Conservation (phyloP, 2,329 filamentous ascomycete genomes). For the Colletotrichum chrysophilum region DNA sequence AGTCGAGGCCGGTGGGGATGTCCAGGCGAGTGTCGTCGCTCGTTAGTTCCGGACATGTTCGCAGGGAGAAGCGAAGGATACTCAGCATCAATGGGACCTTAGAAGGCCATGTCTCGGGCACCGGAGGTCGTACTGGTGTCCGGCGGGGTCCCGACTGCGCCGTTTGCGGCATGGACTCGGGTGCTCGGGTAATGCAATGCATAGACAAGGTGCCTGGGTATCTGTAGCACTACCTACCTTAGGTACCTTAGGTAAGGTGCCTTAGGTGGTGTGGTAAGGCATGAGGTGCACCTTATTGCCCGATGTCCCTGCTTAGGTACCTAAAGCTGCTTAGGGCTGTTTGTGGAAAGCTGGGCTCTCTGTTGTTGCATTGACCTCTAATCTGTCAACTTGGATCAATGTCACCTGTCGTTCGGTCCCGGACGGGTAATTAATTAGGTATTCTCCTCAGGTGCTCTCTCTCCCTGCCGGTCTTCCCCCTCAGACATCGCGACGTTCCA, state of each 20-base stretch:
- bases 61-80: neutral
- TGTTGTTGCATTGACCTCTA: neutral
- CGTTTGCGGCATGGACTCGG: neutral
- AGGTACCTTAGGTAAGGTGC: too few species aligned
- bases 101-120: neutral
- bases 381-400: neutral
- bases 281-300: too few species aligned
- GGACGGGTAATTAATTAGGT: slow-evolving; percentile 1
- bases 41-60: neutral
- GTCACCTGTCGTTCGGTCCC: slow-evolving; percentile 6
- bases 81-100: neutral
- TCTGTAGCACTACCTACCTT: too few species aligned
- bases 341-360: neutral
- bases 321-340: neutral
- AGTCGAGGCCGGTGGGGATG: slow-evolving; percentile 19
- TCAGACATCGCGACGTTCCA: neutral
- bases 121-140: slow-evolving; percentile 10
- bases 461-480: neutral
- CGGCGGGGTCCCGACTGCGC: neutral
- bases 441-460: neutral
- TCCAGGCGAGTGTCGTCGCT: slow-evolving; percentile 7
- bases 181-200: neutral
- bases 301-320: neutral
- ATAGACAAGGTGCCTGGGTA: too few species aligned
- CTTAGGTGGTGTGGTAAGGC: too few species aligned